Evolutionary conservation across 2,329 filamentous ascomycete genomes (phyloP).

Genomic region (Hypoxylon sp.): DNA sequence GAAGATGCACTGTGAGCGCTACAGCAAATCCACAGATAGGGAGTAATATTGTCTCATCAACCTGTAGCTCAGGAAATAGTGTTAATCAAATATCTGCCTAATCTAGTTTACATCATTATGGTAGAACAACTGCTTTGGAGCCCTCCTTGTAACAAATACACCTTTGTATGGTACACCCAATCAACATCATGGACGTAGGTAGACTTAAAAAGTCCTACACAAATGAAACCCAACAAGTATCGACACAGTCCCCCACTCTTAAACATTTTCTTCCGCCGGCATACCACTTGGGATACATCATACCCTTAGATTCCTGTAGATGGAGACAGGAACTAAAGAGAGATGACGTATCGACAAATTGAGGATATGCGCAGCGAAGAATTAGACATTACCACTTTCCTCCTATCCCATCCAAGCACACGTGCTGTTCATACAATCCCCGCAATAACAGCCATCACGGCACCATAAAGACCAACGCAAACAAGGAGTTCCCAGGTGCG

Average conservation of each 20-base stretch:
- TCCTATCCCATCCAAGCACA: background rate
- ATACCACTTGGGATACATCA: no score
- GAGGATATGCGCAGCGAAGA: background rate
- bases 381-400: constrained; percentile 4
- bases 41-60: no score
- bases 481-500: constrained; percentile 38
- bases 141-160: background rate
- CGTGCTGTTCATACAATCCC: constrained; percentile 34
- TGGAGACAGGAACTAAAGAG: no score
- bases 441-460: constrained; percentile 49
- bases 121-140: constrained; percentile 2
- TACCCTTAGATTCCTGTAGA: no score
- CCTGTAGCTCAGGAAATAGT: background rate
- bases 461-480: constrained; percentile 48
- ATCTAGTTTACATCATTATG: constrained; percentile 8
- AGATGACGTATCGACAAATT: no score
- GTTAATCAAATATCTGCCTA: constrained; percentile 2
- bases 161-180: constrained; percentile 14
- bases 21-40: no score
- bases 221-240: background rate
- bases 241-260: no score
- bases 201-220: background rate
- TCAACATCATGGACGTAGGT: constrained; percentile 3
- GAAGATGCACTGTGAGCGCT: no score
- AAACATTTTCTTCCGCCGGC: no score